Evolutionary conservation across 2,329 filamentous ascomycete species (phyloP), one percentile per base, ranked within the genome.

Genomic region (Paracorniculantispora psalliotae): DNA sequence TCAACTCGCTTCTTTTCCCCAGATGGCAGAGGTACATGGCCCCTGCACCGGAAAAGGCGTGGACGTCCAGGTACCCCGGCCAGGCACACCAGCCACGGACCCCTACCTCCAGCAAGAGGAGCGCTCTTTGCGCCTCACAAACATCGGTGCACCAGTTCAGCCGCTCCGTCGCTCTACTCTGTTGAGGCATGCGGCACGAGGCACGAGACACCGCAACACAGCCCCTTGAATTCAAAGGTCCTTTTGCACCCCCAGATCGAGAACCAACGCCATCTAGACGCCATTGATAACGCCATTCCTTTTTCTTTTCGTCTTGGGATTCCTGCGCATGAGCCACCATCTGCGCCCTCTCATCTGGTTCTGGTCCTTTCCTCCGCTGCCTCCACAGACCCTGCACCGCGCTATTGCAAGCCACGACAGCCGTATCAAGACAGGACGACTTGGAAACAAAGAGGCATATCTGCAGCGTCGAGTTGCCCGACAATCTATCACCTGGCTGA

Each of bases 301-400:
- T n/a, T n/a, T n/a, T n/a, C n/a, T n/a, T n/a, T 39, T 39, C 3
- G 39, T 30, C 26, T 25, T 23, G 43, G 25, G 4, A 19, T 21
- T 47, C 33, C n/a, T 19, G 26, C 55, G 26, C 55, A 50, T 39
- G 55, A 57, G 55, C 54, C 54, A 57, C 54, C 55, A 57, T 57
- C 55, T 50, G 37, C 35, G 25, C 37, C 55, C 47, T 39, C n/a
- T 39, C 55, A 57, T 57, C 55, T 50, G 46, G 46, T 49, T 43
- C 23, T 43, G 55, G 44, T n/a, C 25, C n/a, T 12, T 33, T 33
- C 23, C 26, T 26, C 47, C 47, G 35, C 47, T 57, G 19, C 54
- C 44, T 56, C 33, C 54, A 43, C 33, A 41, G 26, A 17, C 44
- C 35, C n/a, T 30, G 25, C 44, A 43, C 35, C 35, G 15, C 44